Evolutionary conservation across 768 basidiomycete species (phyloP).

Genomic region (Xerocomellus amylosporus): DNA sequence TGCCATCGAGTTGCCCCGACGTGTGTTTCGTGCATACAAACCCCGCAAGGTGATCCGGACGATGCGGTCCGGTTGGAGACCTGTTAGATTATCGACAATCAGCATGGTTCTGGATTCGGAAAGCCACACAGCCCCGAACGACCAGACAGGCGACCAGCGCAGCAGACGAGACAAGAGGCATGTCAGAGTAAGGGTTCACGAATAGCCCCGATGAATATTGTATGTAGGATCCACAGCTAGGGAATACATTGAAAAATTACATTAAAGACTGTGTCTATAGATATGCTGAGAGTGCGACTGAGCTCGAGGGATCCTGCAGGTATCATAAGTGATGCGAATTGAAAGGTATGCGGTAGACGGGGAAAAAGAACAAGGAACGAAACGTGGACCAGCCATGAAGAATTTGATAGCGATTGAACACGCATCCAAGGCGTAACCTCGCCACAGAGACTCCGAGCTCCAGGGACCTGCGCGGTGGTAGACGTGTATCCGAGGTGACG

Average conservation of each 20-base stretch:
- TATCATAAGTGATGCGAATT: constrained; percentile 22
- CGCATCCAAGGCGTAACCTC: constrained; percentile 1
- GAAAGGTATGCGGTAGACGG: constrained; percentile 6
- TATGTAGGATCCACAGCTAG: constrained; percentile 20
- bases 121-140: not conserved
- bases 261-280: constrained; percentile 29
- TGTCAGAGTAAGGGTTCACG: not conserved
- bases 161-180: not conserved
- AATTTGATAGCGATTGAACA: constrained; percentile 11
- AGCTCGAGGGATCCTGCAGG: constrained; percentile 16
- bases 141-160: not conserved
- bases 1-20: not conserved
- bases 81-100: constrained; percentile 1
- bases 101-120: not conserved
- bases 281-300: constrained; percentile 23
- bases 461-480: constrained; percentile 1
- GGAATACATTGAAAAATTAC: constrained; percentile 26
- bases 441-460: constrained; percentile 1
- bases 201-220: constrained; percentile 23
- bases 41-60: not conserved
- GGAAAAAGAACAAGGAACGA: not conserved
- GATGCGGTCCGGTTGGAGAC: not conserved
- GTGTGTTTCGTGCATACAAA: not conserved
- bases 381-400: constrained; percentile 21
- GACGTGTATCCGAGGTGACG: constrained; percentile 7